A percentile compares a stretch with the other conserved stretches of the same genome.
phyloP scores from a whole-genome alignment of 106 monocot genomes.

The Allium fistulosum region DNA sequence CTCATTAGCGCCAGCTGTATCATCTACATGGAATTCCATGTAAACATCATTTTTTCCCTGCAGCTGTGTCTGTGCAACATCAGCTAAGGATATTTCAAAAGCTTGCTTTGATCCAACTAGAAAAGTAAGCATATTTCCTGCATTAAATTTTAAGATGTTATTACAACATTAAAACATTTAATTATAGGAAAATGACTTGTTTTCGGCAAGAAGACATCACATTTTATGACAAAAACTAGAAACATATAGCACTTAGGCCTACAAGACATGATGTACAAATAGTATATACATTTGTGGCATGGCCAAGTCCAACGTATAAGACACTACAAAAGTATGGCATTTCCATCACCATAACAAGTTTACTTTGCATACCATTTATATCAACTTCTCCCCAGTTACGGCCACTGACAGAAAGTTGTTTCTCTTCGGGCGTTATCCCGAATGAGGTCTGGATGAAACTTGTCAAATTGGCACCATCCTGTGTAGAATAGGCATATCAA shows the following conservation, averaged over 20 bases:
- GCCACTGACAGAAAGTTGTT: constrained; percentile 92
- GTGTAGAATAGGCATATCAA: constrained; percentile 1
- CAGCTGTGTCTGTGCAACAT: constrained; percentile 88
- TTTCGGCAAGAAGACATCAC: too few relatives aligned
- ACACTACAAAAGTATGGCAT: too few relatives aligned
- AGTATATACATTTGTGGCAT: too few relatives aligned
- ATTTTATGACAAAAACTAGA: too few relatives aligned
- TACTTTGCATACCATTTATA: constrained; percentile 52
- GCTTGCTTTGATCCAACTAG: constrained; percentile 87
- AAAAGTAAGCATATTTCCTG: constrained; percentile 94
- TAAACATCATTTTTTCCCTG: constrained; percentile 97
- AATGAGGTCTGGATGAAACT: constrained; percentile 77
- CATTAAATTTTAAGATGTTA: not conserved
- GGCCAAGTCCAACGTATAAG: too few relatives aligned
- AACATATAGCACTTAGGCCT: too few relatives aligned
- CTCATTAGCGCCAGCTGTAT: constrained; percentile 98
- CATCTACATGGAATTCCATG: constrained; percentile 96
- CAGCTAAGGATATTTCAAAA: constrained; percentile 95
- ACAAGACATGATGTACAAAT: too few relatives aligned
- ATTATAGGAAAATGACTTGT: too few relatives aligned
- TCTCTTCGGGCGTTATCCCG: constrained; percentile 75
- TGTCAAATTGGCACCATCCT: constrained; percentile 85
- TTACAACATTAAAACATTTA: too few relatives aligned
- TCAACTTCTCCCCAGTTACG: constrained; percentile 94
- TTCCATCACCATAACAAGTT: too few relatives aligned